Base-by-base conservation (phyloP, 1,284 basidiomycete species). In the Cutaneotrichosporon curvatum region DNA sequence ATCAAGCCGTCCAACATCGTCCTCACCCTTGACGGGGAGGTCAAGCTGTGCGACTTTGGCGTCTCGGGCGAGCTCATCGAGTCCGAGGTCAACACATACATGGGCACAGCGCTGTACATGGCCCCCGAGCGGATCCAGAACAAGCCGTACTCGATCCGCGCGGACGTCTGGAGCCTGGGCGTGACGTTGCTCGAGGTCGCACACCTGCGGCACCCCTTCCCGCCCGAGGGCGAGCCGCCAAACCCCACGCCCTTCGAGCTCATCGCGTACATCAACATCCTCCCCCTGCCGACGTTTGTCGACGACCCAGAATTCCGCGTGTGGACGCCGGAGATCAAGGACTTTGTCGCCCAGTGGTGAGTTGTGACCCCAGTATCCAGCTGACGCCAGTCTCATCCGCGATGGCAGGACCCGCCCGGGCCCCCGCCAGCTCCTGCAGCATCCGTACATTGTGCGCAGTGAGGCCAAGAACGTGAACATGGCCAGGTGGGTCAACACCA, bases 1-100 rank as follows among this genome's bases (percentile, higher is more conserved):
- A 96, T 98, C 75, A 98, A 97, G 66, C 94, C 94, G 10, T 89
- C 89, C 22, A 97, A 97, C 71, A 84, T 97, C 53, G 79, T 97
- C 39, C 76, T 98, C 38, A 88, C 91, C 2, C 77, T 80, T 31
- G 77, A 85, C 57, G 94, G 94, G 20, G 74, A 88, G 37, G 84
- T 97, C 66, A 96, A 94, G 72, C 76, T 98, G 9, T 85, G 82
- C 68, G 94, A 98, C 73, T 96, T 98, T 68, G 94, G 94, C 31
- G 94, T 98, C 8, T 94, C 90, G 16, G 94, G 94, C 21, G 89
- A 95, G 73, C 78, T 98, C 37, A 81, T 96, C 58, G 82, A 87
- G 64, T 94, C 89, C 20, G 73, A 87, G 46, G 94, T 94, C 1
- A 87, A 85, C 18, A 98, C 94, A 0, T 98, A 96, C 60, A 96